Evolutionary conservation across 441 rosid species (phyloP).

Genomic region (Geranium incanum): DNA sequence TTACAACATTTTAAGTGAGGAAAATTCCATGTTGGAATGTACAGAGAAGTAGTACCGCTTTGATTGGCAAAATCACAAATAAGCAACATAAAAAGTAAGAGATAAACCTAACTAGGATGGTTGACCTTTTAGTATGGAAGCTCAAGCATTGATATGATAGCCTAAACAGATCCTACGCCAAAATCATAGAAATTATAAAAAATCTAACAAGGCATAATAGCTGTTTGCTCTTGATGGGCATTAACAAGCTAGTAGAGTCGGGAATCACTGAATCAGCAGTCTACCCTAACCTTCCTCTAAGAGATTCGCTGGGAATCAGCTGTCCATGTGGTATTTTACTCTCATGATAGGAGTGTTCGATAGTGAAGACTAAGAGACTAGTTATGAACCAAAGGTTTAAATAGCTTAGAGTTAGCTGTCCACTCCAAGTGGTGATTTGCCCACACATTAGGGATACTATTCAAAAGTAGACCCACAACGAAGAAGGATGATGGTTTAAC

Average conservation of each 20-base stretch:
- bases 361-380: background rate
- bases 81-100: background rate
- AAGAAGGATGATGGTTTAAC: background rate
- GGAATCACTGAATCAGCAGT: no score
- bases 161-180: background rate
- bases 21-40: constrained; percentile 12
- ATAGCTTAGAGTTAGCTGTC: background rate
- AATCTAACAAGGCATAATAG: background rate
- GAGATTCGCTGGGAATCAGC: background rate
- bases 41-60: background rate
- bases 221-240: background rate
- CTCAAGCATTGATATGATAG: background rate
- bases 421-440: background rate
- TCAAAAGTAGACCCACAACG: background rate
- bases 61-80: background rate
- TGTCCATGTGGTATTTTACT: background rate
- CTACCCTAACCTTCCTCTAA: background rate
- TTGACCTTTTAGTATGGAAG: background rate
- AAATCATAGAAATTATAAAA: background rate
- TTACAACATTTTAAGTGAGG: constrained; percentile 20
- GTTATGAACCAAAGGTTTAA: background rate
- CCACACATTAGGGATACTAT: background rate
- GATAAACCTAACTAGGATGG: background rate
- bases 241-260: background rate
- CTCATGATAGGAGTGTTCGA: background rate